These are phyloP conservation scores for Candida orba DNA, from an alignment of 805 yeast genomes.

Conservation along the genomic window DNA sequence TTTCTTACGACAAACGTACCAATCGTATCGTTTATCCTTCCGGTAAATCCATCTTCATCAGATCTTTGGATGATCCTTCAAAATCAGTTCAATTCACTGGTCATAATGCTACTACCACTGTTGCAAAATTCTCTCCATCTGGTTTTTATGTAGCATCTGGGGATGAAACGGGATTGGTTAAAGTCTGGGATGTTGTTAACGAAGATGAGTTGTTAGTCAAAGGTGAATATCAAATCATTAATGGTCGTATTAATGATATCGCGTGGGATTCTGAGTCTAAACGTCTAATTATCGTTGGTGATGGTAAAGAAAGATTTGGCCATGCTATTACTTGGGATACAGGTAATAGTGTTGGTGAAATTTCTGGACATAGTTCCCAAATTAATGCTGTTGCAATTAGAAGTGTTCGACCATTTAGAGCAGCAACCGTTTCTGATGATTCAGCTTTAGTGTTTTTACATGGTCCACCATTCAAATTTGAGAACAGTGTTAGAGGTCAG, in stretches of 20 bases:
- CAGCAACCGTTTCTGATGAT: constrained; percentile 90
- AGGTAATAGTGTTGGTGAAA: constrained; percentile 95
- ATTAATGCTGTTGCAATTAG: constrained; percentile 81
- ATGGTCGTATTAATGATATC: constrained; percentile 75
- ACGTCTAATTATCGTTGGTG: constrained; percentile 89
- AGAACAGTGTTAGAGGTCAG: constrained; percentile 59
- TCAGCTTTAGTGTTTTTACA: constrained; percentile 73
- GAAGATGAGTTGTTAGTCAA: constrained; percentile 50
- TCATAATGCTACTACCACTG: constrained; percentile 69
- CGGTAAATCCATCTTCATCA: constrained; percentile 72
- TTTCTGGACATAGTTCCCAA: constrained; percentile 82
- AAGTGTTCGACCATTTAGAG: constrained; percentile 81
- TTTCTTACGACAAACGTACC: constrained; percentile 65
- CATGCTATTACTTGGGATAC: constrained; percentile 91
- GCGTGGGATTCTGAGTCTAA: constrained; percentile 89
- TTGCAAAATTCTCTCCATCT: constrained; percentile 80
- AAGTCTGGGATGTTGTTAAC: constrained; percentile 73
- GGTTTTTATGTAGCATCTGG: constrained; percentile 91
- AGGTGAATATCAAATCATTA: constrained; percentile 72
- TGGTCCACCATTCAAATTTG: constrained; percentile 93
- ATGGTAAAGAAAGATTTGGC: constrained; percentile 87
- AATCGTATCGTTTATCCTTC: constrained; percentile 69
- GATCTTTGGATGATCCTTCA: constrained; percentile 30
- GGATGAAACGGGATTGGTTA: constrained; percentile 83
- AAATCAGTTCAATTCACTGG: constrained; percentile 56